A percentile compares a stretch with the other conserved stretches of the same genome.
Conservation (phyloP, 2,329 filamentous ascomycete species). For the Hypoxylon sp. region DNA sequence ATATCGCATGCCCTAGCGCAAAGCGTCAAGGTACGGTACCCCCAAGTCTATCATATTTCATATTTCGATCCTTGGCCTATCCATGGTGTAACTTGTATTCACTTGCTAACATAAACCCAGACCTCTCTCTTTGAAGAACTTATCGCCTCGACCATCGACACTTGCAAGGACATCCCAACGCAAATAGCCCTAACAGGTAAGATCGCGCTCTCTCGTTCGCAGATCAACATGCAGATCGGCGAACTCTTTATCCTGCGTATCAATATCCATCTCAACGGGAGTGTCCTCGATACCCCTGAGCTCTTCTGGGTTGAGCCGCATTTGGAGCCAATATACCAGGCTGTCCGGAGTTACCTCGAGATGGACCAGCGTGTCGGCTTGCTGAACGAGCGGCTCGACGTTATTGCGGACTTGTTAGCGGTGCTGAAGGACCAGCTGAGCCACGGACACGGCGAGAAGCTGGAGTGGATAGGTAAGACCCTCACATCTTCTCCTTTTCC, state of each 20-base stretch:
- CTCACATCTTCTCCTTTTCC: background rate
- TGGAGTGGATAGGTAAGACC: constrained; percentile 87
- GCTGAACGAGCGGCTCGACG: constrained; percentile 89
- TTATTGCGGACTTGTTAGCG: constrained; percentile 92
- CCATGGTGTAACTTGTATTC: constrained; percentile 14
- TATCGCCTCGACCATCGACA: constrained; percentile 92
- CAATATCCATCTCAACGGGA: constrained; percentile 97
- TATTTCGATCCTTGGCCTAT: background rate
- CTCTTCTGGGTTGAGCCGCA: constrained; percentile 99
- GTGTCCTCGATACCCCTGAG: constrained; percentile 95
- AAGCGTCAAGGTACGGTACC: constrained; percentile 81
- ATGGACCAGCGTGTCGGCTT: constrained; percentile 96
- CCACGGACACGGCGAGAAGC: constrained; percentile 89
- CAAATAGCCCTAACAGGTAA: constrained; percentile 94
- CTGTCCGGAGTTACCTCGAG: constrained; percentile 94
- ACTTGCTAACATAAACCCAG: constrained; percentile 56
- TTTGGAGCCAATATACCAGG: constrained; percentile 95
- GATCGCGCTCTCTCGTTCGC: constrained; percentile 85
- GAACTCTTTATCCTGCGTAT: constrained; percentile 98
- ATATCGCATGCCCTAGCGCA: constrained; percentile 97
- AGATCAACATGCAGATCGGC: constrained; percentile 99
- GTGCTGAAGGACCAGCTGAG: constrained; percentile 96
- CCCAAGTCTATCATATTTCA: constrained; percentile 2
- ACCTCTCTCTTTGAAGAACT: constrained; percentile 97
- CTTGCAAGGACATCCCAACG: constrained; percentile 91